Conservation (phyloP, 306 rosid species). For the Cucurbita pepo region DNA sequence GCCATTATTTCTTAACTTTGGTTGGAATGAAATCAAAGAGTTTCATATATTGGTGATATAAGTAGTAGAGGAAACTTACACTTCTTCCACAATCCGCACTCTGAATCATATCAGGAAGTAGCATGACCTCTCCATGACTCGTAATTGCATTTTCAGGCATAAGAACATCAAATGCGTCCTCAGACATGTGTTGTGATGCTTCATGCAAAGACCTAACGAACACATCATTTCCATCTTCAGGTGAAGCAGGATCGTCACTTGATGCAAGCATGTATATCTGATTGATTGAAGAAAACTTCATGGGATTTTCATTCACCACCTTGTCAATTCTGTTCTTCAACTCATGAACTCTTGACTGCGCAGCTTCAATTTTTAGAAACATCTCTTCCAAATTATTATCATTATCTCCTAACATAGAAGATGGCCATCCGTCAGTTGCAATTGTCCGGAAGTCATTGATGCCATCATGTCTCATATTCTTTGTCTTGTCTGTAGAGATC, state of each 20-base stretch:
- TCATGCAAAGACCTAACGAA: conserved; percentile 17
- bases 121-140: conserved; percentile 19
- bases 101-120: conserved; percentile 16
- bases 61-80: conserved; percentile 23
- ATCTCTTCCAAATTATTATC: conserved; percentile 27
- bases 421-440: conserved; percentile 25
- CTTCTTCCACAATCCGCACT: conserved; percentile 14
- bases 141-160: conserved; percentile 21
- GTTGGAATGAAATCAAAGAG: background rate
- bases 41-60: background rate
- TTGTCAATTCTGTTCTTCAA: conserved; percentile 38
- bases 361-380: conserved; percentile 33
- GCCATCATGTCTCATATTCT: conserved; percentile 10
- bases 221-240: conserved; percentile 10
- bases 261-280: conserved; percentile 16
- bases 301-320: conserved; percentile 29
- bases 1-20: background rate
- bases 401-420: conserved; percentile 14
- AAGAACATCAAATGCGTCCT: conserved; percentile 16
- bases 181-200: conserved; percentile 22
- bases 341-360: conserved; percentile 22
- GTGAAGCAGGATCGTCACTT: conserved; percentile 14
- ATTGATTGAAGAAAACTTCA: conserved; percentile 20
- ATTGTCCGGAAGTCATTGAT: conserved; percentile 19
- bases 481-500: conserved; percentile 18